Conservation (phyloP, 2,329 filamentous ascomycete species). For the Fusarium tuaranense region DNA sequence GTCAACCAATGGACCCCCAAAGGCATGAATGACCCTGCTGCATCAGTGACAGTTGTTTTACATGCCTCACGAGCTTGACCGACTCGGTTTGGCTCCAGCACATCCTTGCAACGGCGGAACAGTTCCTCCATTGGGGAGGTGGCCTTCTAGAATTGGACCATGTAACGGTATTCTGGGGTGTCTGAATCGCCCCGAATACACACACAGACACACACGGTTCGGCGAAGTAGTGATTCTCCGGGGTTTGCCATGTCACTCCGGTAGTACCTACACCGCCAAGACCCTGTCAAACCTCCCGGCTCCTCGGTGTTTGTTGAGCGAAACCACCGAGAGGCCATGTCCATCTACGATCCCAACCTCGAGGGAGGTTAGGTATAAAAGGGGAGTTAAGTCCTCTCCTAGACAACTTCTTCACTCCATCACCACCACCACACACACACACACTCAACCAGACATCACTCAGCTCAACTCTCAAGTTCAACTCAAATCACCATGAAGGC, state of each 20-base stretch:
- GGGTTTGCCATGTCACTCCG: not conserved
- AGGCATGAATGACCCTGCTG: not conserved
- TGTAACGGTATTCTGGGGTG: not conserved
- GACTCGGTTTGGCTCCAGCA: not conserved
- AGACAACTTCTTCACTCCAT: not conserved
- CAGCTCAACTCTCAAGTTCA: not conserved
- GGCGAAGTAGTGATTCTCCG: not conserved
- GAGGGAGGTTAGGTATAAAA: not conserved
- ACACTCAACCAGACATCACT: not conserved
- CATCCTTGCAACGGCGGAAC: not conserved
- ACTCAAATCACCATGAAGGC: conserved; percentile 1
- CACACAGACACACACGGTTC: not conserved
- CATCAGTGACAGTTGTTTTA: not conserved
- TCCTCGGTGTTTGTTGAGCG: not conserved
- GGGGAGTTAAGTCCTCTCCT: not conserved
- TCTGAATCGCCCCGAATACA: not conserved
- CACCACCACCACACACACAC: not conserved
- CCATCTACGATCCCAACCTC: not conserved
- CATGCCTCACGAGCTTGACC: not conserved
- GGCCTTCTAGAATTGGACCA: not conserved
- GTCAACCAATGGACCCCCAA: not conserved
- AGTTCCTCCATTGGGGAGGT: not conserved
- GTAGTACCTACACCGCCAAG: not conserved
- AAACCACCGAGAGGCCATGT: not conserved
- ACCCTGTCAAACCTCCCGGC: not conserved